These are phyloP conservation scores for Blastobotrys aristatus DNA, from an alignment of 1,139 yeast species.

Conservation along the genomic window DNA sequence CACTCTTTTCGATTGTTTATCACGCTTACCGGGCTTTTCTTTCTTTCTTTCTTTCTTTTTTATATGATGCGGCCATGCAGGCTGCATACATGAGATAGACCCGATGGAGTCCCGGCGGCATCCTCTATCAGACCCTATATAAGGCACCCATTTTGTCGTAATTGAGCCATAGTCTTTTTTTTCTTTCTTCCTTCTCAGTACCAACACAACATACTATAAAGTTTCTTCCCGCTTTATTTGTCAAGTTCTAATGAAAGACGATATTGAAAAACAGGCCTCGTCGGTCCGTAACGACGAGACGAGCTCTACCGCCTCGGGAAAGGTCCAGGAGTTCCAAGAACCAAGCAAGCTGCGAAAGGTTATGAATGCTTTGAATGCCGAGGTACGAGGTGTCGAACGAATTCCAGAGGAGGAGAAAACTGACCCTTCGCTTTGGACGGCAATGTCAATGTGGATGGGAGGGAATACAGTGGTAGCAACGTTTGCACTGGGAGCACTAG, in stretches of 20 bases:
- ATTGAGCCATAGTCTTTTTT: not conserved
- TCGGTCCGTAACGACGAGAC: constrained; percentile 36
- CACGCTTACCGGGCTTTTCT: not conserved
- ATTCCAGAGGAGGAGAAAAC: constrained; percentile 64
- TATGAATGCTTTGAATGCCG: constrained; percentile 33
- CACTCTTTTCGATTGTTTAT: no score
- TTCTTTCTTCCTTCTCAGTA: not conserved
- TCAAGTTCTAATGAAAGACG: constrained; percentile 27
- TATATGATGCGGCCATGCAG: no score
- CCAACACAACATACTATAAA: not conserved
- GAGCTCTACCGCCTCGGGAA: constrained; percentile 6
- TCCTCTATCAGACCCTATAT: no score
- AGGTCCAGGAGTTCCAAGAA: constrained; percentile 1
- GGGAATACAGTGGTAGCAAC: constrained; percentile 89
- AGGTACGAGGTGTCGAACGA: constrained; percentile 64
- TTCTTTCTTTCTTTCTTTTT: no score
- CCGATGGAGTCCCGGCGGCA: no score
- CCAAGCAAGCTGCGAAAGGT: not conserved
- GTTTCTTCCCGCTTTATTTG: not conserved
- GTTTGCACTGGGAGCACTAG: constrained; percentile 75
- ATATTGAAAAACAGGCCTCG: constrained; percentile 61
- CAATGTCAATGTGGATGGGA: constrained; percentile 90
- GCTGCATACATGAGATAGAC: no score
- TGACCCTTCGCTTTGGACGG: constrained; percentile 57
- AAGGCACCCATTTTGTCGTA: no score